Evolutionary conservation across 441 rosid species (phyloP), one percentile per base, ranked within the genome.

Genomic region (Erysimum cheiri): DNA sequence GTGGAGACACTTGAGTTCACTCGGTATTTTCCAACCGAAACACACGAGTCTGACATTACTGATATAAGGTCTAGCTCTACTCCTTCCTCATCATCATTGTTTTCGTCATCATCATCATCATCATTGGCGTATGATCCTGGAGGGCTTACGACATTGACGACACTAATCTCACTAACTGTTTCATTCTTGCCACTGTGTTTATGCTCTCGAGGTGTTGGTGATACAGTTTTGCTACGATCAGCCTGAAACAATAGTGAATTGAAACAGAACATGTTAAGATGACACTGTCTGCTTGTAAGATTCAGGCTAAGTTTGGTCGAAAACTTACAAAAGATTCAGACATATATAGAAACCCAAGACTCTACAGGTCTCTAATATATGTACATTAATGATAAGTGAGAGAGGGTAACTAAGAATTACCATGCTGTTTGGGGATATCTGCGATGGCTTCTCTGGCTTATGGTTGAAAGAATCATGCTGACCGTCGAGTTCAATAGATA

Each of bases 21-120:
- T 6, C 77, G 82, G 81, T 91, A 85, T 44, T 85, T 85, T 44
- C 91, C 91, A n/a, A 88, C 87, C 0, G 86, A 79, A 24, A 85
- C 87, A 44, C 87, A 79, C 2, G 87, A 78, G 65, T 88, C 93
- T 0, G 93, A 85, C 65, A 87, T 69, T 4, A 87, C 86, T 17
- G 92, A 84, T 49, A 64, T 72, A 14, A 72, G 69, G 69, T 81
- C 88, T 8, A 80, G 84, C 39, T 79, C 88, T 22, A 87, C 85
- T 46, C 70, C 77, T 4, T 73, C 69, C 14, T 26, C 69, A n/a
- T 66, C 32, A 43, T 60, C 50, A 33, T 44, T 26, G 47, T 68
- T 19, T 13, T 68, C 71, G n/a, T 74, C 77, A 24, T 73, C 67
- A 50, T 73, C 65, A 53, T 74, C 64, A 47, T 60, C 78, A 48